Evolutionary conservation across 345 rosid genomes (phyloP), one percentile per base, ranked within the genome.

Genomic region (Linum usitatissimum): DNA sequence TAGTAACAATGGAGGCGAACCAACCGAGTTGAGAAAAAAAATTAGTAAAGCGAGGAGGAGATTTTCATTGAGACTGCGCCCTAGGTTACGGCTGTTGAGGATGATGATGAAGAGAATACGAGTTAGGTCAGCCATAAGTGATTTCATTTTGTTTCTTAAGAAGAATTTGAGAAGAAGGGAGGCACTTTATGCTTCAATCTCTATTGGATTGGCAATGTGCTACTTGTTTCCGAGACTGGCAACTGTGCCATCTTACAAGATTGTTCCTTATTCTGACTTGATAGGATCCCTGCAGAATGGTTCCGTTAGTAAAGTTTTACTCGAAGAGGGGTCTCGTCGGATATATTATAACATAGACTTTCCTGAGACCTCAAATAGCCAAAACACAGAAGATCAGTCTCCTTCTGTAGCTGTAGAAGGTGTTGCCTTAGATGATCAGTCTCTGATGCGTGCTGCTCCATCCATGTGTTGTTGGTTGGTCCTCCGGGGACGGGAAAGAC

Each of bases 401-500:
- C 30, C 30, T 6, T 70, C 63, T 63, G 51, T 18, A 6, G 56
- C 69, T 18, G 62, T 60, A 63, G 75, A 66, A 14, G 75, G 76
- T 66, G 62, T 59, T 62, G 70, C 42, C 38, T 34, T 34, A 34
- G 38, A 34, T 5, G 38, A 34, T 34, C 38, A 34, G 38, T 34
- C 38, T 34, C n/a, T n/a, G n/a, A n/a, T n/a, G n/a, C n/a, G n/a
- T n/a, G n/a, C n/a, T n/a, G n/a, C n/a, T n/a, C n/a, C n/a, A n/a
- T n/a, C n/a, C n/a, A n/a, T n/a, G 90, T 89, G 64, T 78, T 92
- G 77, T 76, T 92, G 67, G 93, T 86, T 57, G 99, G 97, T 55
- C 99, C 96, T 49, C 99, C 97, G 4, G 99, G 98, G 71, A 92
- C 97, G 0, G 98, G 98, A 69, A 92, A 92, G 76, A 92, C 97